Conservation (phyloP, 805 yeast genomes). For the Isabelozyma pseudorhagii region DNA sequence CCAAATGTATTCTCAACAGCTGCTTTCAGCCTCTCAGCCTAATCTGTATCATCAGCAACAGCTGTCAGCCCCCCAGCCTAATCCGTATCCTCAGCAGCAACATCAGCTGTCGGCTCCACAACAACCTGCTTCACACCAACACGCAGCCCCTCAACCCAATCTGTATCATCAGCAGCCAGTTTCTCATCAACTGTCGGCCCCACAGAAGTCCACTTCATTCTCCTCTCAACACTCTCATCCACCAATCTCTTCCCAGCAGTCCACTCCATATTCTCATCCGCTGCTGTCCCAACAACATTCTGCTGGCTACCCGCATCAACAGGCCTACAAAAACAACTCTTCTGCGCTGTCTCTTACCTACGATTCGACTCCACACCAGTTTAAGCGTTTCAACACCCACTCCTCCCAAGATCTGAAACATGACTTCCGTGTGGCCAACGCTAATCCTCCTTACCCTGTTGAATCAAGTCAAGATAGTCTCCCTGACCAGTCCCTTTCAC, state of each 20-base stretch:
- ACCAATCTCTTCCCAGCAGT: conserved; percentile 3
- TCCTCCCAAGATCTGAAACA: conserved; percentile 2
- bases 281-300: conserved; percentile 8
- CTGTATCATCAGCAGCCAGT: conserved; percentile 7
- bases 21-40: too few relatives aligned
- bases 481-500: not conserved
- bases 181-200: conserved; percentile 5
- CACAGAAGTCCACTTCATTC: conserved; percentile 2
- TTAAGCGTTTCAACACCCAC: conserved; percentile 3
- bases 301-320: not conserved
- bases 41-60: not conserved
- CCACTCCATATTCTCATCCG: conserved; percentile 4
- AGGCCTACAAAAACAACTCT: not conserved
- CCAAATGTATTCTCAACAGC: not conserved
- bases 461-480: not conserved
- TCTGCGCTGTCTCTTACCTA: conserved; percentile 6
- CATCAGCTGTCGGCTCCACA: conserved; percentile 4
- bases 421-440: not conserved
- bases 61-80: conserved; percentile 5
- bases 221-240: conserved; percentile 2
- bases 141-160: conserved; percentile 5
- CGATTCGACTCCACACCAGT: not conserved
- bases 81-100: conserved; percentile 7
- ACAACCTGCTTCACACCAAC: too few relatives aligned
- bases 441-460: conserved; percentile 4